Evolutionary conservation across 257 asterid species (phyloP).

Genomic region (Solanum corneliomulleri): DNA sequence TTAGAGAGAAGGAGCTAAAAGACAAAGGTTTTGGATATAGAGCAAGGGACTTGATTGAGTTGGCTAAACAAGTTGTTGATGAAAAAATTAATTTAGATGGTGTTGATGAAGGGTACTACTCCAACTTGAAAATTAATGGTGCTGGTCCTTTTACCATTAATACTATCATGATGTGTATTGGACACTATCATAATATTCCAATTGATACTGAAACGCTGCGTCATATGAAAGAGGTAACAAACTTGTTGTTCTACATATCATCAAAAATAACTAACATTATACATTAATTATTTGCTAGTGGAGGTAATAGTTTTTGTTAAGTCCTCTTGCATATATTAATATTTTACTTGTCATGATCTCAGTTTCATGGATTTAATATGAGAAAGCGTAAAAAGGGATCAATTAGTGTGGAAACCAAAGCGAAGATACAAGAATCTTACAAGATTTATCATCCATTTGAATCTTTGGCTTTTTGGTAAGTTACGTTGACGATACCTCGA

Average conservation of each 20-base stretch:
- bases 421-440: conserved; percentile 13
- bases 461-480: conserved; percentile 45
- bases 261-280: neutral
- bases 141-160: conserved; percentile 27
- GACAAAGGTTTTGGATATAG: conserved; percentile 18
- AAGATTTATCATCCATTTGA: conserved; percentile 38
- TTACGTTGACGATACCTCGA: neutral
- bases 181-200: conserved; percentile 26
- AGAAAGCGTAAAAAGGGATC: neutral
- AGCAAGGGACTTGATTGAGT: conserved; percentile 2
- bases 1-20: conserved; percentile 10
- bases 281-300: neutral
- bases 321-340: neutral
- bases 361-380: conserved; percentile 18
- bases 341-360: neutral
- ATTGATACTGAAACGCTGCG: conserved; percentile 33
- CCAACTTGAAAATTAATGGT: conserved; percentile 2
- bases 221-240: conserved; percentile 25
- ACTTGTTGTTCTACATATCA: neutral
- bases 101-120: neutral
- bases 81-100: conserved; percentile 7
- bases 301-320: neutral
- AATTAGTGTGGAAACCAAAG: neutral
- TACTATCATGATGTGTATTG: conserved; percentile 35
- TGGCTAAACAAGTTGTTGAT: conserved; percentile 11